Base-by-base conservation (phyloP, 2,329 filamentous ascomycete genomes). In the Diplodia mutila region DNA sequence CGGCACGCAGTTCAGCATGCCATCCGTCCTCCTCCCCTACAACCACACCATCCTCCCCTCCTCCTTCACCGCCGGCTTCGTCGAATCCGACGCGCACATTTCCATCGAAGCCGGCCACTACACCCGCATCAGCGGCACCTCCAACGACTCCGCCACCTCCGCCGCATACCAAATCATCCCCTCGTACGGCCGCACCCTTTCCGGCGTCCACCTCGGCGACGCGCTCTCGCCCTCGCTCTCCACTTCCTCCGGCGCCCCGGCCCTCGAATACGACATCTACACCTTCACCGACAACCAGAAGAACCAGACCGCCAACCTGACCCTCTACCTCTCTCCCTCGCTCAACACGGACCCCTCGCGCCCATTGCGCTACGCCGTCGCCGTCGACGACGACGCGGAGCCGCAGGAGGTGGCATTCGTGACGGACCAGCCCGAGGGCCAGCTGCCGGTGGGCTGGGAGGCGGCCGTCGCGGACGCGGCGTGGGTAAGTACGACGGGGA, bases 311-410 rank as follows among this genome's bases (percentile, higher is more conserved):
- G 68, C 73, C 8, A 80, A 77, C 32, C 70, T 82, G 1, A 80
- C 79, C 0, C 73, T 83, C 25, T 79, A 80, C 39, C 78, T 83
- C 23, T 79, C 78, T 1, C 77, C 79, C 3, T 78, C 81, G 0
- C 78, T 86, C 4, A 86, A 87, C 71, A 81, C 83, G 6, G 81
- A 85, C 66, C 85, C 85, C 0, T 75, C 78, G 25, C 77, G 80
- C 1, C 81, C 79, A 2, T 83, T 88, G 73, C 79, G 78, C 5
- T 87, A 85, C 69, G 82, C 85, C 4, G 75, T 86, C 2, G 79
- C 81, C 6, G 73, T 87, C 72, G 18, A 72, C 68, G n/a, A 59
- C 71, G 23, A 71, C 73, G 42, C 9, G 7, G 8, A 70, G 73
- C 1, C 77, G 3, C 72, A 80, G 32, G 73, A 82, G 1, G 76